Conservation (phyloP, 139 green algal genomes). For the Chlamydomonas sphaeroides region DNA sequence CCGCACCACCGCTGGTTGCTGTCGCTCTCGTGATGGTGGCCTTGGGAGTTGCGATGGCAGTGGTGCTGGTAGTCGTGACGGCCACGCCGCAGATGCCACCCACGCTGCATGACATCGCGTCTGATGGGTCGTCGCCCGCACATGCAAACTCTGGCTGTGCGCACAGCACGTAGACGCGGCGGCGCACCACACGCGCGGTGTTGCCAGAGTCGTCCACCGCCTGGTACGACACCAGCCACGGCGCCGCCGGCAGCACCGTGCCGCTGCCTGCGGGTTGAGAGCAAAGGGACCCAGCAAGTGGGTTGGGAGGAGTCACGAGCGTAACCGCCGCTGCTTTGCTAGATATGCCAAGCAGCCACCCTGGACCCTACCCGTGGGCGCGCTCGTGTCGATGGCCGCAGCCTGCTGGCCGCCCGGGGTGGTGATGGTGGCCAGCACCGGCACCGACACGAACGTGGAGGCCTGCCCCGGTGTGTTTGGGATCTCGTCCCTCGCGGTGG, state of each 20-base stretch:
- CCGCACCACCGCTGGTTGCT: no score
- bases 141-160: not conserved
- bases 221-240: not conserved
- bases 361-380: no score
- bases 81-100: not conserved
- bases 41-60: no score
- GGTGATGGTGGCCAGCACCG: not conserved
- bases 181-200: not conserved
- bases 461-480: not conserved
- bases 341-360: no score
- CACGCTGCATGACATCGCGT: not conserved
- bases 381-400: no score
- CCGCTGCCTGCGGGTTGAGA: conserved; percentile 10
- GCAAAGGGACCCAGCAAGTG: no score
- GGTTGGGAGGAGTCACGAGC: no score
- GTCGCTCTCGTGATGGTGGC: no score
- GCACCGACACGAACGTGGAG: not conserved
- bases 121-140: not conserved
- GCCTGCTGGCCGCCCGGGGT: not conserved
- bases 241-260: not conserved
- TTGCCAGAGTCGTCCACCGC: not conserved
- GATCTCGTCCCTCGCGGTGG: not conserved
- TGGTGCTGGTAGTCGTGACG: no score
- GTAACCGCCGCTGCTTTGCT: no score
- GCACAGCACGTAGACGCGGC: conserved; percentile 33